phyloP scores from a whole-genome alignment of 2,329 filamentous ascomycete species.

The Dryadomyces sulphureus region DNA sequence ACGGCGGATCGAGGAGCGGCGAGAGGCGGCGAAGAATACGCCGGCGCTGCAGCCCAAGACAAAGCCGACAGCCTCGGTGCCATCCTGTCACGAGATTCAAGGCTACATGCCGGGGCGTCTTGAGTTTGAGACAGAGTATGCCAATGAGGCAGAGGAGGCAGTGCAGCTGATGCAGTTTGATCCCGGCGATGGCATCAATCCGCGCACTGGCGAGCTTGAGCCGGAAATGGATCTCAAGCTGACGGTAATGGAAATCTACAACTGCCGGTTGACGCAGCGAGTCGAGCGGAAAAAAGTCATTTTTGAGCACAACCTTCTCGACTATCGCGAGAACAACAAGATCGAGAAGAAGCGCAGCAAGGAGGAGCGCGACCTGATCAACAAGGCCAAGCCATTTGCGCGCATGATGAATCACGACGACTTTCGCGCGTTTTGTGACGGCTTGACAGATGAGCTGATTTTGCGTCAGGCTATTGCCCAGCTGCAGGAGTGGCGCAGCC shows the following conservation, averaged over 20 bases:
- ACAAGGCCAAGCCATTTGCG: slow-evolving; percentile 90
- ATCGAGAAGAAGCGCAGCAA: slow-evolving; percentile 91
- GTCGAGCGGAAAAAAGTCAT: slow-evolving; percentile 93
- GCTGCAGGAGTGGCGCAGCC: slow-evolving; percentile 82
- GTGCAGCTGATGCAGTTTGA: slow-evolving; percentile 98
- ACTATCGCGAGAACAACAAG: slow-evolving; percentile 83
- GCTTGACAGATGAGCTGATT: slow-evolving; percentile 80
- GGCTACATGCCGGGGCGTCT: slow-evolving; percentile 96
- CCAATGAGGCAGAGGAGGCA: slow-evolving; percentile 94
- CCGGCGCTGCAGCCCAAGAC: slow-evolving; percentile 78
- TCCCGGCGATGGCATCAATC: slow-evolving; percentile 83
- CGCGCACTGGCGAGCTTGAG: slow-evolving; percentile 69
- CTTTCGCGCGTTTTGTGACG: slow-evolving; percentile 73
- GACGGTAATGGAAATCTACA: slow-evolving; percentile 98
- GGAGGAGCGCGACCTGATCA: slow-evolving; percentile 79
- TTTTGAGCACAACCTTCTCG: slow-evolving; percentile 85
- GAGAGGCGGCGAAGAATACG: slow-evolving; percentile 73
- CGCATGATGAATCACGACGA: slow-evolving; percentile 92
- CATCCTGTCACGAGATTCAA: slow-evolving; percentile 93
- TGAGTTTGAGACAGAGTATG: slow-evolving; percentile 95
- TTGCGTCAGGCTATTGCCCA: slow-evolving; percentile 79
- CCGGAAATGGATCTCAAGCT: slow-evolving; percentile 96
- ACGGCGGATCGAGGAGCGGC: slow-evolving; percentile 77
- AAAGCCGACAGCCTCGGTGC: slow-evolving; percentile 89
- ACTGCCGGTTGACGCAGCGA: slow-evolving; percentile 74